Evolutionary conservation across 176 grass and related monocot species (phyloP), one percentile per base, ranked within the genome.

Genomic region (Ensete glaucum): DNA sequence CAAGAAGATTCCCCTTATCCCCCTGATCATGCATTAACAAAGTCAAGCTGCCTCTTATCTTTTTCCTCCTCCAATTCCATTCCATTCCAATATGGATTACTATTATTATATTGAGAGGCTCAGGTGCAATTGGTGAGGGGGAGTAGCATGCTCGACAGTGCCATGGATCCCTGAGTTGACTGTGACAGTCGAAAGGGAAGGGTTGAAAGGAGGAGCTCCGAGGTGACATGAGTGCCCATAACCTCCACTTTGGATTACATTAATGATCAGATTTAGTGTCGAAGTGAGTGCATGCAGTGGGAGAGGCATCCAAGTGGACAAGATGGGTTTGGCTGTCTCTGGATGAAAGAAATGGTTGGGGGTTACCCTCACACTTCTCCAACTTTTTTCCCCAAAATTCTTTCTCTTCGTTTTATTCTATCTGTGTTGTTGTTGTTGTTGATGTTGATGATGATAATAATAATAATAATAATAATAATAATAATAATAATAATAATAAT

Each of bases 241-340:
- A n/a, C 17, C 67, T 51, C 67, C 67, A 50, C 67, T 70, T 70
- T 52, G 67, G 34, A 70, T 49, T 70, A 69, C 17, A 34, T 11
- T 49, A 69, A 49, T 50, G 67, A 69, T 50, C 67, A 69, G 19
- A 10, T 19, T 17, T 9, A 69, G 29, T 69, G 29, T 50, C 25
- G 23, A 50, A 50, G 15, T 13, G 43, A 17, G 34, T 11, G 6
- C 17, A 9, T 9, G 16, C 6, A 51, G 51, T 51, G 22, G 11
- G 67, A 52, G 17, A 52, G 17, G 51, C 51, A 48, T 3, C 15
- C 8, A 50, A 51, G 67, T 69, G 67, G 67, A 50, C 34, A 69
- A 69, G 15, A 50, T 69, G 34, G 67, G 17, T 69, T 26, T 68
- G 66, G 66, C 43, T 68, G 27, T 68, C 13, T 17, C 19, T 9